phyloP scores from a whole-genome alignment of 2,329 filamentous ascomycete species.

The Neocatenulostroma microsporum region DNA sequence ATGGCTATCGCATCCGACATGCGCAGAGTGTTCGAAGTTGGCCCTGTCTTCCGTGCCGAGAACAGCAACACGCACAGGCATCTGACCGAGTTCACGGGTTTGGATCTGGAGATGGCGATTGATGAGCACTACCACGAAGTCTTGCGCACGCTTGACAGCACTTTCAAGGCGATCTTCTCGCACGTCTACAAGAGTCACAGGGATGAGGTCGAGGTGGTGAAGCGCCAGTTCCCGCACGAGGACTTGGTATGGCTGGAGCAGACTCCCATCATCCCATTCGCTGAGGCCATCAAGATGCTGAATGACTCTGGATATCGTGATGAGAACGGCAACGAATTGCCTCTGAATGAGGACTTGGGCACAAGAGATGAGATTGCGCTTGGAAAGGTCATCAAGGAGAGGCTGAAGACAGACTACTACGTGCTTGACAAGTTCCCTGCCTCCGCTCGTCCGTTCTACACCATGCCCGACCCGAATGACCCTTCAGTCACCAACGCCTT shows the following conservation, averaged over 20 bases:
- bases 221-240: conserved; percentile 75
- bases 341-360: conserved; percentile 69
- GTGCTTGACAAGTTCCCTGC: conserved; percentile 88
- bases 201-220: conserved; percentile 69
- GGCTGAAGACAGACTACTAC: conserved; percentile 85
- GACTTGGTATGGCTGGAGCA: conserved; percentile 81
- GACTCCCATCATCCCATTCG: conserved; percentile 73
- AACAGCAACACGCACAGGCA: conserved; percentile 94
- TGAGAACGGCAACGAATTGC: conserved; percentile 64
- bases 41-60: conserved; percentile 84
- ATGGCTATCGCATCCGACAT: conserved; percentile 89
- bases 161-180: conserved; percentile 72
- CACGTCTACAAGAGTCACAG: conserved; percentile 61
- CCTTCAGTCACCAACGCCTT: conserved; percentile 78
- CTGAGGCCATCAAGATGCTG: conserved; percentile 70
- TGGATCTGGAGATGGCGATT: conserved; percentile 90
- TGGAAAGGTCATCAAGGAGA: conserved; percentile 75
- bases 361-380: conserved; percentile 83
- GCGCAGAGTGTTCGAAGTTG: conserved; percentile 80
- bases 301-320: conserved; percentile 69
- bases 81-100: conserved; percentile 86
- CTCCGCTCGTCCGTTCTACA: conserved; percentile 81
- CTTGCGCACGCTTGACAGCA: conserved; percentile 66
- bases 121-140: conserved; percentile 86
- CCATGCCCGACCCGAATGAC: conserved; percentile 71